Conservation (phyloP, 2,329 filamentous ascomycete genomes). For the Fusarium haematococcum region DNA sequence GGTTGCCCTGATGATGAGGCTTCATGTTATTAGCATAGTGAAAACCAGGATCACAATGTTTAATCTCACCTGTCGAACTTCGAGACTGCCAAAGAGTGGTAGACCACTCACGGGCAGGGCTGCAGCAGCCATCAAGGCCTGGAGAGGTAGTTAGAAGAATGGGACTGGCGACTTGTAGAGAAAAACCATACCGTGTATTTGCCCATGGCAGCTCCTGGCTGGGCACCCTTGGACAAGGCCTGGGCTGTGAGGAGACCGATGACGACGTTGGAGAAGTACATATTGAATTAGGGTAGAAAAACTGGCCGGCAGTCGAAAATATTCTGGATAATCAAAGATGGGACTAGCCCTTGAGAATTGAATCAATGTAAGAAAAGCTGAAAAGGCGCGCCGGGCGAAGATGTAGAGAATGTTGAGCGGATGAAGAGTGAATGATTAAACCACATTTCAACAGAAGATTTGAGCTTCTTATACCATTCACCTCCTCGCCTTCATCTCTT, state of each 20-base stretch:
- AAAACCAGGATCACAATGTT: accelerated
- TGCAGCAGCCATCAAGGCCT: slow-evolving; percentile 26
- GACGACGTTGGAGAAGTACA: slow-evolving; percentile 26
- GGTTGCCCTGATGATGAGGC: slow-evolving; percentile 1
- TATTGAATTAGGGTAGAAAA: background rate
- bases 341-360: background rate
- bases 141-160: background rate
- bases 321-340: background rate
- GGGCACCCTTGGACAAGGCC: slow-evolving; percentile 3
- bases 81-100: slow-evolving; percentile 18
- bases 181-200: slow-evolving; percentile 11
- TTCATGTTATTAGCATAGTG: background rate
- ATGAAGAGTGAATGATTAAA: background rate
- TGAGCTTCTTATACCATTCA: slow-evolving; percentile 27
- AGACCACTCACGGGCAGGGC: slow-evolving; percentile 12
- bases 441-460: background rate
- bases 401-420: background rate
- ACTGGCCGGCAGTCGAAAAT: slow-evolving; percentile 11
- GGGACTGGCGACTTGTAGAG: too few species aligned
- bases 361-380: background rate
- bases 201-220: background rate
- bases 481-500: background rate
- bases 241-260: slow-evolving; percentile 22
- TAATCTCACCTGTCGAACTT: slow-evolving; percentile 4
- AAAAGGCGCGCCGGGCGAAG: slow-evolving; percentile 23